These are phyloP conservation scores for Aureobasidium sp. DNA, from an alignment of 2,329 filamentous ascomycete genomes.

Conservation along the genomic window DNA sequence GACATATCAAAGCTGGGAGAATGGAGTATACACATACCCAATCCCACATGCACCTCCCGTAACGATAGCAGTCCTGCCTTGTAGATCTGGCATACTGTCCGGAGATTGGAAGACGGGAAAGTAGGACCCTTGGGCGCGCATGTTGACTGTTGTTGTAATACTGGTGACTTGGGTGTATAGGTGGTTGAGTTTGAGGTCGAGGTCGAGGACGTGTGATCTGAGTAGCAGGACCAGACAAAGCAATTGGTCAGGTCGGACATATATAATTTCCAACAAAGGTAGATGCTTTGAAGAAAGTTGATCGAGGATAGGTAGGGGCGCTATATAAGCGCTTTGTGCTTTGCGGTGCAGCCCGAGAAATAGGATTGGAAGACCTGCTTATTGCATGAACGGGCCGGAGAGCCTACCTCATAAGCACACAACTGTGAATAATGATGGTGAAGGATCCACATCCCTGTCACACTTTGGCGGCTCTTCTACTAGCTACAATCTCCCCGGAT, in stretches of 20 bases:
- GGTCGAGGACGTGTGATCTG: slow-evolving; percentile 40
- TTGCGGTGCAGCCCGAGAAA: background rate
- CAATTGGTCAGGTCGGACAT: slow-evolving; percentile 9
- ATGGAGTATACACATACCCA: background rate
- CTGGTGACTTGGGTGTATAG: slow-evolving; percentile 67
- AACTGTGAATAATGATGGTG: background rate
- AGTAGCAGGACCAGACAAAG: slow-evolving; percentile 10
- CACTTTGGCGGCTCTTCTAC: background rate
- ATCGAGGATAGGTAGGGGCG: background rate
- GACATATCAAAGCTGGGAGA: background rate
- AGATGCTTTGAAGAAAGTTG: background rate
- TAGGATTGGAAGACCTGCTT: background rate
- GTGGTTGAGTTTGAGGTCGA: slow-evolving; percentile 44
- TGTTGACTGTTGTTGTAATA: background rate
- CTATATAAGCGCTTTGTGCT: background rate
- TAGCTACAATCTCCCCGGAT: background rate
- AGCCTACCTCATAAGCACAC: background rate
- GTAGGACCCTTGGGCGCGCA: background rate
- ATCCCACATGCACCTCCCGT: slow-evolving; percentile 16
- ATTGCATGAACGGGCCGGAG: background rate
- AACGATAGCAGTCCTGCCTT: slow-evolving; percentile 15
- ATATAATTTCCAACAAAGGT: background rate
- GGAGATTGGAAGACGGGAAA: slow-evolving; percentile 10
- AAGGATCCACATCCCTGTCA: slow-evolving; percentile 10
- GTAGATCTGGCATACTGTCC: slow-evolving; percentile 10